Evolutionary conservation across 2,329 filamentous ascomycete species (phyloP), one percentile per base, ranked within the genome.

Genomic region (Paradendryphiella salina): DNA sequence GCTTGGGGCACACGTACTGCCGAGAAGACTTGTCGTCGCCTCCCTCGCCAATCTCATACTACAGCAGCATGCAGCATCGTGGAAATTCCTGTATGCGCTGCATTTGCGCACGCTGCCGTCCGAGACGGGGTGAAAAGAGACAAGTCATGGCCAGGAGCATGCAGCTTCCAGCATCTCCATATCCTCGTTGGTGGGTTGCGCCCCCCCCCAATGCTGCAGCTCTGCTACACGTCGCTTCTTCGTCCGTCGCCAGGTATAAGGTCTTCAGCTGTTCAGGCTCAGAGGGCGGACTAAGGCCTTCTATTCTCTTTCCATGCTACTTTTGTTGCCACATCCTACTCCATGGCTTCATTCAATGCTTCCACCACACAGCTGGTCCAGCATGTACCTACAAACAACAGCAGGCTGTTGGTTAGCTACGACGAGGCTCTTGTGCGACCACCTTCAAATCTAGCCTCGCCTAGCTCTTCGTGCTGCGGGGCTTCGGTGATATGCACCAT

Each of bases 141-240:
- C 52, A 39, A 60, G 56, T 48, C 42, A 51, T 17, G 38, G 46
- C 32, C n/a, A 23, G n/a, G 14, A 11, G 14, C 20, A 36, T 17
- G 36, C 28, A 20, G 15, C 32, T 31, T 48, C 58, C 55, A 56
- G 54, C 56, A 57, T 59, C 38, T 55, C 53, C 54, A 60, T n/a
- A 28, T 23, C 31, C 29, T 41, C 46, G 35, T 52, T 54, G 40
- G 50, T 46, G 36, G 20, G 23, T 34, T 36, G 46, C 49, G 42
- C 52, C 38, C 46, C 40, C 46, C 52, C 38, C 46, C 40, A 44
- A 33, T 39, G 11, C 47, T 23, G 40, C 44, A 39, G 9, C 32
- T 37, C 43, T 45, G 32, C 57, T 53, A 56, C 54, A 40, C 40
- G 59, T 63, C 59, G 28, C 50, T 61, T 63, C 47, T 53, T 63